Conservation (phyloP, 768 basidiomycete genomes). For the Obba rivulosa region DNA sequence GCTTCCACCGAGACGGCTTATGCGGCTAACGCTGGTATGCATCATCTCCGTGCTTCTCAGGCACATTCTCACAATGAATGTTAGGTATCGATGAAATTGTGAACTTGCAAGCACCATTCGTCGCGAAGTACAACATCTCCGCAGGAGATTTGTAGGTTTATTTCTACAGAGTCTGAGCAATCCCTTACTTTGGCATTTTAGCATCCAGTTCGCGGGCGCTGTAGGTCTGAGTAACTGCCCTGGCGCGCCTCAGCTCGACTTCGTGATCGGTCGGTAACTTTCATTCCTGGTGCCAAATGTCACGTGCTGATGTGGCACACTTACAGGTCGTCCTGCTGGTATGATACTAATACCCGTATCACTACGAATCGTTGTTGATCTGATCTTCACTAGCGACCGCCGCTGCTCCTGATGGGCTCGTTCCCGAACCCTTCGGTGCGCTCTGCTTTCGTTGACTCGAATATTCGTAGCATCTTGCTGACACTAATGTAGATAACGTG, state of each 20-base stretch:
- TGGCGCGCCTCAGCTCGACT: conserved; percentile 31
- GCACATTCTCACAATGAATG: not conserved
- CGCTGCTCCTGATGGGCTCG: conserved; percentile 15
- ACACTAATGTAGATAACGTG: conserved; percentile 9
- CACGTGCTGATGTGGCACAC: not conserved
- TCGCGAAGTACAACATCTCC: conserved; percentile 31
- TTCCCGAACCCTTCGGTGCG: conserved; percentile 15
- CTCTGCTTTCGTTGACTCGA: not conserved
- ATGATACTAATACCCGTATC: not conserved
- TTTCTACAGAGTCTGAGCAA: not conserved
- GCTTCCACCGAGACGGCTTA: conserved; percentile 35
- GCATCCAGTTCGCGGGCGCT: conserved; percentile 32
- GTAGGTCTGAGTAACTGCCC: conserved; percentile 33
- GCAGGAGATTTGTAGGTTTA: conserved; percentile 42
- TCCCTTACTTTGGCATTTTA: conserved; percentile 5
- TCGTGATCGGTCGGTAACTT: conserved; percentile 26
- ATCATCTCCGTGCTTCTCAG: not conserved
- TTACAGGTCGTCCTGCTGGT: conserved; percentile 20
- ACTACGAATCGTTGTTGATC: not conserved
- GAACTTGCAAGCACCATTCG: conserved; percentile 29
- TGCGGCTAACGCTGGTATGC: conserved; percentile 29
- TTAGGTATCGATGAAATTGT: conserved; percentile 36
- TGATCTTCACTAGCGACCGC: conserved; percentile 1
- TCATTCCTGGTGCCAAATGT: not conserved
- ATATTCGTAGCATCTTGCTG: not conserved